A percentile compares a stretch with the other conserved stretches of the same genome.
phyloP scores from a whole-genome alignment of 345 rosid species.

The Moringa oleifera region DNA sequence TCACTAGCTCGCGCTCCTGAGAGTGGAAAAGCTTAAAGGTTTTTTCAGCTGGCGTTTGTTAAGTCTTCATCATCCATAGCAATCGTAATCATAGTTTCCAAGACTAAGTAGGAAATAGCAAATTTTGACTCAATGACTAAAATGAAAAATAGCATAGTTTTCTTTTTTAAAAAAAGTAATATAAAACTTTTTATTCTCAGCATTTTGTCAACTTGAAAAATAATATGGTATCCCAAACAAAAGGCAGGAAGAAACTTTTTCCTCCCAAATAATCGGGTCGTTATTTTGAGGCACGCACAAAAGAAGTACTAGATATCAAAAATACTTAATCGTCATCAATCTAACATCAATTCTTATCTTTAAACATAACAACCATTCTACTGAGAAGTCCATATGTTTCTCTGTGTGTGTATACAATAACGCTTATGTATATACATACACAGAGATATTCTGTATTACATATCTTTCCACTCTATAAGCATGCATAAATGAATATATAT shows the following conservation, averaged over 20 bases:
- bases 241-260: background rate
- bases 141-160: too few species aligned
- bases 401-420: background rate
- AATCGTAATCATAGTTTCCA: too few species aligned
- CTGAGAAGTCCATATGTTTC: background rate
- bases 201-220: background rate
- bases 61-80: conserved; percentile 32
- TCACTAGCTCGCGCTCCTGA: conserved; percentile 69
- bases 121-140: background rate
- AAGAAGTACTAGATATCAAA: background rate
- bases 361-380: background rate
- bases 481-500: background rate
- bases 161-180: too few species aligned
- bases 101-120: background rate
- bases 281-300: background rate
- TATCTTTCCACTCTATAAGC: too few species aligned
- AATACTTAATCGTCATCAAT: background rate
- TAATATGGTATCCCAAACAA: background rate
- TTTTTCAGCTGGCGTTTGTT: conserved; percentile 61
- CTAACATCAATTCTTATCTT: background rate
- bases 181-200: background rate
- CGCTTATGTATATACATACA: too few species aligned
- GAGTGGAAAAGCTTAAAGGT: conserved; percentile 60
- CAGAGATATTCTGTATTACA: too few species aligned
- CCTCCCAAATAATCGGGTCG: background rate